Conservation (phyloP, 2,329 filamentous ascomycete genomes). For the Aspergillus piperis region DNA sequence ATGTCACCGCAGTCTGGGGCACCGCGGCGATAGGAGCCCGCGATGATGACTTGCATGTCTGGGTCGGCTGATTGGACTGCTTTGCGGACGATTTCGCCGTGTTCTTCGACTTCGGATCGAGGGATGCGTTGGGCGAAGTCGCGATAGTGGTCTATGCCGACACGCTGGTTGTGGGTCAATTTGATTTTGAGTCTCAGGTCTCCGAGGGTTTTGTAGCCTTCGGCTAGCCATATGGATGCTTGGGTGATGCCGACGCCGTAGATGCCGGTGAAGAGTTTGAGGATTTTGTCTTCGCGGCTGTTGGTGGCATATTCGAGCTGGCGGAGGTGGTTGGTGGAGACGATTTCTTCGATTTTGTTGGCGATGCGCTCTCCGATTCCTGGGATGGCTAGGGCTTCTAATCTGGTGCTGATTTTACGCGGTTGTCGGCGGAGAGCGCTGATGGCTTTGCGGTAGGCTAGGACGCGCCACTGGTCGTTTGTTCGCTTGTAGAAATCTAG, state of each 20-base stretch:
- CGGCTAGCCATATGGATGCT: constrained; percentile 73
- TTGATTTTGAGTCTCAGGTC: constrained; percentile 65
- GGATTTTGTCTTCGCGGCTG: constrained; percentile 65
- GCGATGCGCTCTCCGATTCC: constrained; percentile 73
- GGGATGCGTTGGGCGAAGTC: constrained; percentile 81
- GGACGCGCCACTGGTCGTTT: constrained; percentile 74
- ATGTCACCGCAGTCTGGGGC: constrained; percentile 75
- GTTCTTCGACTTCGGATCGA: constrained; percentile 69
- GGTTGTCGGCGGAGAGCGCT: constrained; percentile 68
- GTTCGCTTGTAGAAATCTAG: constrained; percentile 71
- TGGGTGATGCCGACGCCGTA: constrained; percentile 74
- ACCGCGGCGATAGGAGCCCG: constrained; percentile 84
- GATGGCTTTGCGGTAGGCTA: constrained; percentile 77
- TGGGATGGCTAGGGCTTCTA: constrained; percentile 68
- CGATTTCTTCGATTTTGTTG: constrained; percentile 87
- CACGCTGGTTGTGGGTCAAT: constrained; percentile 67
- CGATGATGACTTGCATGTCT: constrained; percentile 69
- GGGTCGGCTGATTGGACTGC: constrained; percentile 63
- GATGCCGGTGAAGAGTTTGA: constrained; percentile 72
- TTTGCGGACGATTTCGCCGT: constrained; percentile 65
- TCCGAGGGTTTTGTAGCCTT: constrained; percentile 72
- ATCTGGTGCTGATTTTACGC: constrained; percentile 64
- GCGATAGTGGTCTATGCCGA: constrained; percentile 77
- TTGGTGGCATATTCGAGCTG: constrained; percentile 69
- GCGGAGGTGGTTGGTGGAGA: constrained; percentile 68